Evolutionary conservation across 2,329 filamentous ascomycete genomes (phyloP).

Genomic region (Fusarium ramigenum): DNA sequence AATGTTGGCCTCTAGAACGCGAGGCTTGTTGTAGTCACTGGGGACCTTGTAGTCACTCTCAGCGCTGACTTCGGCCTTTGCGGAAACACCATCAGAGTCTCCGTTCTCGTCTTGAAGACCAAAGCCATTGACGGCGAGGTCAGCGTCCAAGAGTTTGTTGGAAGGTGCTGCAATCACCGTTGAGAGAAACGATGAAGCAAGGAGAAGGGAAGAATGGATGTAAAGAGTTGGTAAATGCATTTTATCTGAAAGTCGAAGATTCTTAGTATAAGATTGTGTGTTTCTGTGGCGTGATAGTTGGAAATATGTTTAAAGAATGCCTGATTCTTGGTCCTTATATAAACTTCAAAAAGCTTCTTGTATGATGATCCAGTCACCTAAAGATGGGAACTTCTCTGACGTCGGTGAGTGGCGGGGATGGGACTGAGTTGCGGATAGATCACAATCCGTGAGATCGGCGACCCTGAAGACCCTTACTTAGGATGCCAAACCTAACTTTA

Average conservation of each 20-base stretch:
- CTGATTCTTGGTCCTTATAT: neutral
- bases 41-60: conserved; percentile 3
- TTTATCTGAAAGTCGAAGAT: neutral
- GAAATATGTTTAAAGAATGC: neutral
- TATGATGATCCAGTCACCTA: neutral
- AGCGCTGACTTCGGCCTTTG: neutral
- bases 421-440: conserved; percentile 10
- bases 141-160: neutral
- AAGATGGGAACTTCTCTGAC: neutral
- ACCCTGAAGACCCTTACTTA: neutral
- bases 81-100: neutral
- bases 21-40: neutral
- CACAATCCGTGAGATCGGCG: conserved; percentile 19
- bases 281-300: neutral
- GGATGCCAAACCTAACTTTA: conserved; percentile 1
- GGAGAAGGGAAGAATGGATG: neutral
- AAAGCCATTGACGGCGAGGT: neutral
- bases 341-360: neutral
- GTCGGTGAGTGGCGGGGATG: neutral
- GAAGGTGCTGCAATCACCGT: conserved; percentile 12
- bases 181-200: conserved; percentile 1
- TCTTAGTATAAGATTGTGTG: neutral
- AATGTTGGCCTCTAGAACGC: neutral
- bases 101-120: neutral
- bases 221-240: conserved; percentile 32